A percentile compares a stretch with the other conserved stretches of the same genome.
phyloP scores from a whole-genome alignment of 768 basidiomycete species.

The Lactarius evosmus region DNA sequence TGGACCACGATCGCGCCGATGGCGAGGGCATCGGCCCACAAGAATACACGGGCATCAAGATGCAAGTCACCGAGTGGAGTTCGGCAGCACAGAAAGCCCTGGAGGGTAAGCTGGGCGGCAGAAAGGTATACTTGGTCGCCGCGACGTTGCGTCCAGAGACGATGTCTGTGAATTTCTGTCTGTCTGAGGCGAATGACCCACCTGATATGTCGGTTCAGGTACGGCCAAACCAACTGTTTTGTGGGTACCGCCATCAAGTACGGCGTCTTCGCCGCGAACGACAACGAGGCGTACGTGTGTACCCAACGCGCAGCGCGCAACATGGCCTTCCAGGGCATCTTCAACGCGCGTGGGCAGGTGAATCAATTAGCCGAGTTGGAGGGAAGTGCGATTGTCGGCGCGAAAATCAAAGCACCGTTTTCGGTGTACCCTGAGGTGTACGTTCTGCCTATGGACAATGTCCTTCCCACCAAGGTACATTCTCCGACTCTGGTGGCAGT shows the following conservation, averaged over 20 bases:
- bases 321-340: constrained; percentile 93
- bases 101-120: constrained; percentile 64
- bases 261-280: constrained; percentile 85
- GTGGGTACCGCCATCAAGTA: constrained; percentile 90
- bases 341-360: constrained; percentile 66
- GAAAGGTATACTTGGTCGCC: constrained; percentile 89
- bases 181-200: background rate
- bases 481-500: constrained; percentile 37
- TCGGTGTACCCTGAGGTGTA: constrained; percentile 82
- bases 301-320: constrained; percentile 92
- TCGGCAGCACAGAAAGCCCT: constrained; percentile 60
- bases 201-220: constrained; percentile 47
- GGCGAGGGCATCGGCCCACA: constrained; percentile 95
- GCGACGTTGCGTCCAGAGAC: constrained; percentile 96
- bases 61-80: constrained; percentile 89
- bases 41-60: constrained; percentile 93
- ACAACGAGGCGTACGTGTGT: constrained; percentile 84
- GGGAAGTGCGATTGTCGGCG: constrained; percentile 79
- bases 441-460: constrained; percentile 98
- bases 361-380: constrained; percentile 73
- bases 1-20: constrained; percentile 97
- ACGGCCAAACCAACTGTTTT: constrained; percentile 98
- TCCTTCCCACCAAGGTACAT: constrained; percentile 95
- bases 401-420: constrained; percentile 86
- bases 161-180: constrained; percentile 54